These are phyloP conservation scores for Penicillium brevicompactum DNA, from an alignment of 2,329 filamentous ascomycete genomes.

Conservation along the genomic window DNA sequence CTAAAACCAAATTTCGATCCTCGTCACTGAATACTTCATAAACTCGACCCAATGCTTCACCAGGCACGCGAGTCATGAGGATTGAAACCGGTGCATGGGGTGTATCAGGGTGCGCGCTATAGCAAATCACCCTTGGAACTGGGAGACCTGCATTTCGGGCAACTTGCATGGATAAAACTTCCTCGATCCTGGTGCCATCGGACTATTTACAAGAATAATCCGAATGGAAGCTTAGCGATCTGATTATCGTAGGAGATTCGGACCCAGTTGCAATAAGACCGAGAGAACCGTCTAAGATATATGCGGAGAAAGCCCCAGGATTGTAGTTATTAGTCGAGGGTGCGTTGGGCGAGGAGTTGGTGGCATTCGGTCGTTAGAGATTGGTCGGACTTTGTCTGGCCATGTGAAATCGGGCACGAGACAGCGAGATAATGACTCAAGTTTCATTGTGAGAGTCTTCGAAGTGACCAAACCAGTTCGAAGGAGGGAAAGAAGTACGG, in stretches of 20 bases:
- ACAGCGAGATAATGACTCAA: slow-evolving; percentile 7
- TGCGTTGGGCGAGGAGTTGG: slow-evolving; percentile 21
- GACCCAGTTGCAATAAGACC: slow-evolving; percentile 33
- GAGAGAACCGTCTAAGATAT: slow-evolving; percentile 32
- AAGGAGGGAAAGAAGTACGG: background rate
- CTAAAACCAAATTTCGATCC: slow-evolving; percentile 29
- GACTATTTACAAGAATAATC: slow-evolving; percentile 42
- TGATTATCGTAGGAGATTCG: slow-evolving; percentile 32
- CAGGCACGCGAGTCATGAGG: slow-evolving; percentile 42
- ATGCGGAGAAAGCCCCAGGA: slow-evolving; percentile 34
- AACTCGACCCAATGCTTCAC: slow-evolving; percentile 33
- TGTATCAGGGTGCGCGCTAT: slow-evolving; percentile 36
- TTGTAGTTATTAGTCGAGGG: slow-evolving; percentile 13
- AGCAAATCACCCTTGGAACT: slow-evolving; percentile 35
- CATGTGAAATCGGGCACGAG: slow-evolving; percentile 25
- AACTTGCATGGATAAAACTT: slow-evolving; percentile 37
- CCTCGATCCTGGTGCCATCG: slow-evolving; percentile 38
- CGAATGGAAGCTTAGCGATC: slow-evolving; percentile 41
- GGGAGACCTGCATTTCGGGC: slow-evolving; percentile 33
- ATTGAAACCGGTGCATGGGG: slow-evolving; percentile 38
- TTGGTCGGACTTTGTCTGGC: slow-evolving; percentile 10
- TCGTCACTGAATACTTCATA: slow-evolving; percentile 31
- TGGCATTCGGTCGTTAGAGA: slow-evolving; percentile 21
- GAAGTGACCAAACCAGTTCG: background rate
- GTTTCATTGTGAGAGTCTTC: background rate